Evolutionary conservation across 2,329 filamentous ascomycete species (phyloP), one percentile per base, ranked within the genome.

Genomic region (Xylaria sp.): DNA sequence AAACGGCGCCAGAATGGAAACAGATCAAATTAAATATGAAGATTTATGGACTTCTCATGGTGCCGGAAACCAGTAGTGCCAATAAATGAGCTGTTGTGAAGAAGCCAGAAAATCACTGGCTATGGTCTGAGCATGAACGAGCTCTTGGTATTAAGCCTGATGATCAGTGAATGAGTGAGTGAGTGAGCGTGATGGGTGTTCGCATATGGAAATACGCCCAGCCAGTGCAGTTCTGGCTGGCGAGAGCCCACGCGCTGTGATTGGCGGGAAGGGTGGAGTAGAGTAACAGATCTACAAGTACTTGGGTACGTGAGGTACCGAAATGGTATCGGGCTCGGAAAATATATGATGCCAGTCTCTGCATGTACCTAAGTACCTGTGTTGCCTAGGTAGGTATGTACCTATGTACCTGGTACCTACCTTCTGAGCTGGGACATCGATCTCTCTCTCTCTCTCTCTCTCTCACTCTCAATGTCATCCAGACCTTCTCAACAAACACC

Each of bases 151-250:
- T n/a, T n/a, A n/a, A n/a, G n/a, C n/a, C n/a, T n/a, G n/a, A n/a
- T n/a, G n/a, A n/a, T n/a, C n/a, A n/a, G n/a, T n/a, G n/a, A 33
- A 51, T 51, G 46, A 65, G 38, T 49, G 60, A 60, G 23, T 49
- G 38, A 17, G 46, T 50, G 61, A 54, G 28, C n/a, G 6, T 33
- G 9, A 42, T 43, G 19, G 25, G 49, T 21, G 7, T 25, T 45
- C n/a, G 17, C 14, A 35, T 45, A 21, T 38, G 17, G 35, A 57
- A 53, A 33, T 50, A 43, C 35, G 31, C 5, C n/a, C 15, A 12
- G 19, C 6, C 21, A 43, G 17, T 47, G 42, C 12, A 42, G 28
- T 14, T 28, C 15, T n/a, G 33, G 25, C n/a, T 35, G 14, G 25
- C 46, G 12, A 37, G 15, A 11, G 7, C 11, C 4, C 17, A 9